Evolutionary conservation across 192 early-diverging fungal genomes (phyloP), one percentile per base, ranked within the genome.

Genomic region (Umbelopsis ramanniana): DNA sequence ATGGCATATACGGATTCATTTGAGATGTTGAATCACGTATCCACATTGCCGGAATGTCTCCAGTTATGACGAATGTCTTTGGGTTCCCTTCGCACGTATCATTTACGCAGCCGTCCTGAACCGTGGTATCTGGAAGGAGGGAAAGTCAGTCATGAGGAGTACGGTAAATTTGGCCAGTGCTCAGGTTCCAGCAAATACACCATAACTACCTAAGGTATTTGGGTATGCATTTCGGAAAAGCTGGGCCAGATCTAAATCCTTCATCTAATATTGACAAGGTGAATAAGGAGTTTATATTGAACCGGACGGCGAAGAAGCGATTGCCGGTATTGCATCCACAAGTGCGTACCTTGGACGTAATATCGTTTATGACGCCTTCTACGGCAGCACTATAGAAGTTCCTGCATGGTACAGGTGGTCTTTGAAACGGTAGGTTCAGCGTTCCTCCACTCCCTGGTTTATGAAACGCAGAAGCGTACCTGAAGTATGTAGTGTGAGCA

Each of bases 1-100:
- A 88, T 24, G 74, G 79, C 26, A 89, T 40, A 57, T 90, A 89
- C 3, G 89, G 87, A 6, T 83, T 53, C 15, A 91, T 66, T 68
- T 92, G 90, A 81, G 91, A 91, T 24, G 89, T 79, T 45, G 87
- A 88, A 76, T 92, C 91, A 50, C 91, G 84, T 6, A 91, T 74
- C 91, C 91, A 92, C 83, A 90, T 90, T 19, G 91, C 91, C 21
- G 73, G 57, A 26, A 79, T 92, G 68, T 92, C 91, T 23, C 91
- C 91, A 0, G 91, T 92, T 5, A 92, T 81, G 6, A 92, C 71
- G 75, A 91, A 91, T 0, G 89, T 81, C 54, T 83, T 82, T 38
- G 86, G 85, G 38, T 37, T 40, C n/a, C 76, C 55, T 6, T 63
- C 14, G 33, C 46, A 24, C 19, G 54, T 74, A 12, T 54, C 15